Base-by-base conservation (phyloP, 352 stramenopile species). In the Pythium pectinolyticum region DNA sequence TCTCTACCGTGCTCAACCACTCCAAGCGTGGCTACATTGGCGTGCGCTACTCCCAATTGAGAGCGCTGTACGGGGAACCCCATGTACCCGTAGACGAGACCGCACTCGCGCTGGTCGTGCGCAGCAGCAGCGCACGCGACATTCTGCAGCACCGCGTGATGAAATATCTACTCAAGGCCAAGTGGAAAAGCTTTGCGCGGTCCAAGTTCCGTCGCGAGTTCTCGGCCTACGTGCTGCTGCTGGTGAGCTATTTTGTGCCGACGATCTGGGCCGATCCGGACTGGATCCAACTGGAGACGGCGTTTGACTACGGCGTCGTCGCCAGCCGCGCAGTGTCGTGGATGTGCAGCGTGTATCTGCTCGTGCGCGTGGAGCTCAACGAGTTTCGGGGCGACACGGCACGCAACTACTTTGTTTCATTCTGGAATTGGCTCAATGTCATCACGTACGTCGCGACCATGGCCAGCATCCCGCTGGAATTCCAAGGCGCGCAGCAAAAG, bases 391-490 rank as follows among this genome's bases (percentile, higher is more conserved):
- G 73, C 17, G 73, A 82, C 25, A 70, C 67, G 12, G 73, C 61
- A 2, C 64, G 62, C 14, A 77, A 56, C 45, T 89, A 89, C 59
- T 82, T 90, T 22, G 27, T 49, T 19, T 86, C 77, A 19, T 86
- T 88, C 47, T 87, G 78, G 77, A 86, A 88, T 32, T 67, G 72
- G 56, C 73, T 90, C 57, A 86, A 82, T 22, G 55, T 82, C 27
- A 31, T 74, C 30, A 78, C 77, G 10, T 87, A 90, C 57, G 35
- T 67, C 20, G 66, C 77, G 11, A 76, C 66, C 5, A 67, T 89
- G 17, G 64, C 60, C 28, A 82, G 75, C 3, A 80, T 88, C 41
- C 78, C 78, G 17, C 48, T 88, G 20, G 80, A 89, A 60, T 74
- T 86, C 30, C 34, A 53, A 12, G 43, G 74, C 12, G 19, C 70